Percentiles rank a stretch among this genome's conserved stretches.
phyloP scores from a whole-genome alignment of 257 asterid genomes.

The Salvia hispanica region DNA sequence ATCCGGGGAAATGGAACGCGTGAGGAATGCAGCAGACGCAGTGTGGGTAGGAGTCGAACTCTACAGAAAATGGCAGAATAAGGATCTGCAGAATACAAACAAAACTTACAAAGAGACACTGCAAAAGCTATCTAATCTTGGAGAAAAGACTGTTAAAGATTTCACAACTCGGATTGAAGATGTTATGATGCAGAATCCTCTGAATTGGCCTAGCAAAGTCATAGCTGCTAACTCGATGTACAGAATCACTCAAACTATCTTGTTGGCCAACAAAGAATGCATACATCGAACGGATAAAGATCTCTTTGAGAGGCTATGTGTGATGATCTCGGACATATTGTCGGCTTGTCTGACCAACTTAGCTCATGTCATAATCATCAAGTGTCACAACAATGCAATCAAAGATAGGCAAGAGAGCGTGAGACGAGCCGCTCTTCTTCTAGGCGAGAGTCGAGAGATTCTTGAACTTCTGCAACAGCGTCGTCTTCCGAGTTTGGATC shows the following conservation, averaged over 20 bases:
- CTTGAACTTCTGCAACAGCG: conserved; percentile 32
- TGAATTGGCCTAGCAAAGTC: conserved; percentile 35
- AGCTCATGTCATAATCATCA: conserved; percentile 22
- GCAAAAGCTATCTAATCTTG: conserved; percentile 13
- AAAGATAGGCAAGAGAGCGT: conserved; percentile 42
- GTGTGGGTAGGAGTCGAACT: conserved; percentile 38
- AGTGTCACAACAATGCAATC: conserved; percentile 23
- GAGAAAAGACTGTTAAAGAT: conserved; percentile 19
- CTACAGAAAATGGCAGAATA: conserved; percentile 34
- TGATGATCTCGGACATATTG: conserved; percentile 41
- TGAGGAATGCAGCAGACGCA: conserved; percentile 34
- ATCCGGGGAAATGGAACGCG: conserved; percentile 9
- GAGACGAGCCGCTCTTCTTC: conserved; percentile 31
- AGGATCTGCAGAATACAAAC: conserved; percentile 30
- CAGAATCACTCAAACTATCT: conserved; percentile 31
- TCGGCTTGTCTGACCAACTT: conserved; percentile 46
- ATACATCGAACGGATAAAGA: conserved; percentile 10
- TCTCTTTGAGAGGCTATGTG: conserved; percentile 32
- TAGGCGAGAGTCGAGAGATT: too few species aligned
- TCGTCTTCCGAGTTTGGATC: conserved; percentile 20
- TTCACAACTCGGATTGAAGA: not conserved
- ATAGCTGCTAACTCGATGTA: conserved; percentile 42
- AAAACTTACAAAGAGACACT: conserved; percentile 9
- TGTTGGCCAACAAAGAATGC: not conserved
- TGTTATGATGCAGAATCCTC: conserved; percentile 22